Conservation (phyloP, 2,329 filamentous ascomycete genomes). For the Claviceps sorghi region DNA sequence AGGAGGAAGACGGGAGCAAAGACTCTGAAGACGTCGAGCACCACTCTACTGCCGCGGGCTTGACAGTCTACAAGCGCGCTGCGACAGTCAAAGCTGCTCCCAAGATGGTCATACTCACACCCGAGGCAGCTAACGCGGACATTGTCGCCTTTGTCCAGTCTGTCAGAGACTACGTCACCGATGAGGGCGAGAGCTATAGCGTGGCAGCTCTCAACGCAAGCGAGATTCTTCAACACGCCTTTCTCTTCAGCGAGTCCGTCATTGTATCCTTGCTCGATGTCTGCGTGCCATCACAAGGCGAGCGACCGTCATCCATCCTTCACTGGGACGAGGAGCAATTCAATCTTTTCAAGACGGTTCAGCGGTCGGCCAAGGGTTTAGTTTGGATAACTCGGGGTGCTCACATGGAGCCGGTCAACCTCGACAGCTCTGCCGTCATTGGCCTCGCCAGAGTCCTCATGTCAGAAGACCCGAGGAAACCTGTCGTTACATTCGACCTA, state of each 20-base stretch:
- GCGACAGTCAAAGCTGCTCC: not conserved
- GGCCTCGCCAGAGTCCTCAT: slow-evolving; percentile 32
- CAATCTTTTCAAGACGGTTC: slow-evolving; percentile 23
- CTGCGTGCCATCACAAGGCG: slow-evolving; percentile 14
- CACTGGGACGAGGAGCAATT: slow-evolving; percentile 26
- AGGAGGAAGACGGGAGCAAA: not conserved
- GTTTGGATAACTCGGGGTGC: slow-evolving; percentile 34
- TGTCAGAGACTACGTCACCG: not conserved
- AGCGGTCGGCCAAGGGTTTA: slow-evolving; percentile 22
- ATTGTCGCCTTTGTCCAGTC: not conserved
- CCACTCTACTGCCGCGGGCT: not conserved
- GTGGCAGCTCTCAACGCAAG: not conserved
- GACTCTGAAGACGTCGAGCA: not conserved
- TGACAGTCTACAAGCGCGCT: not conserved
- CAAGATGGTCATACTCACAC: slow-evolving; percentile 2
- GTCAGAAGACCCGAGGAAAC: slow-evolving; percentile 32
- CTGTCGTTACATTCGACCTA: slow-evolving; percentile 30
- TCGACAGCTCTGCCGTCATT: slow-evolving; percentile 25
- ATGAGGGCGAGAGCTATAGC: not conserved
- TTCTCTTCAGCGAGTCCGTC: slow-evolving; percentile 13
- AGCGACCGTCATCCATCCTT: slow-evolving; percentile 17
- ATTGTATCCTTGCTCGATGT: slow-evolving; percentile 34
- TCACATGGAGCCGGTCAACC: slow-evolving; percentile 20
- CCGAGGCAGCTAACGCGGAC: not conserved
- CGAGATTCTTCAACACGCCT: slow-evolving; percentile 2